Conservation (phyloP, 2,329 filamentous ascomycete genomes). For the Didymella glomerata region DNA sequence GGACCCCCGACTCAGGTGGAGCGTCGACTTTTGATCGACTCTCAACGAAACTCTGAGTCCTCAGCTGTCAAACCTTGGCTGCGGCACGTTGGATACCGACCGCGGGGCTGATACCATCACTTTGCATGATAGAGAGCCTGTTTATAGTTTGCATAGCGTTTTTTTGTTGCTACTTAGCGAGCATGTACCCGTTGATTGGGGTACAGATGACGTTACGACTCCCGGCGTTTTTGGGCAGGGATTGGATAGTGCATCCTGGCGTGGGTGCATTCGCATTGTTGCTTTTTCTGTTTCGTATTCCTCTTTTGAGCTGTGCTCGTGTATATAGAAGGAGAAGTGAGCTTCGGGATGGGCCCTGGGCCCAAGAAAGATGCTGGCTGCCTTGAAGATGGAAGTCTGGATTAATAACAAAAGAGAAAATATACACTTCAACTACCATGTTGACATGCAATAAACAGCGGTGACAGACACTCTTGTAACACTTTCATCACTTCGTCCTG, state of each 20-base stretch:
- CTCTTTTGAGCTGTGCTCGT: neutral
- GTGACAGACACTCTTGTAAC: no score
- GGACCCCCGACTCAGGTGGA: constrained; percentile 53
- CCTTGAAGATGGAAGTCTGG: neutral
- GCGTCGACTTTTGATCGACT: constrained; percentile 51
- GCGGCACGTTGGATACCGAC: neutral
- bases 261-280: neutral
- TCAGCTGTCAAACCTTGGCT: no score
- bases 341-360: neutral
- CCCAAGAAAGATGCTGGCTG: neutral
- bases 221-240: constrained; percentile 4
- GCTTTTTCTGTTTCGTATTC: neutral
- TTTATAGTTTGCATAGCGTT: constrained; percentile 10
- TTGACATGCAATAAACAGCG: no score
- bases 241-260: constrained; percentile 21
- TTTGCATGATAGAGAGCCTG: constrained; percentile 4
- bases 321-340: neutral
- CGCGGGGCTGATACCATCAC: constrained; percentile 4
- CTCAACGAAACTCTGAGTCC: no score
- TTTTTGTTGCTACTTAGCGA: constrained; percentile 2
- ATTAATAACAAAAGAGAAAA: neutral
- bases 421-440: neutral
- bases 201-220: constrained; percentile 10
- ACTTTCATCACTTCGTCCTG: no score
- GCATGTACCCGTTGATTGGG: neutral